Evolutionary conservation across 1,284 basidiomycete species (phyloP), one percentile per base, ranked within the genome.

Genomic region (Pulveroboletus sp.): DNA sequence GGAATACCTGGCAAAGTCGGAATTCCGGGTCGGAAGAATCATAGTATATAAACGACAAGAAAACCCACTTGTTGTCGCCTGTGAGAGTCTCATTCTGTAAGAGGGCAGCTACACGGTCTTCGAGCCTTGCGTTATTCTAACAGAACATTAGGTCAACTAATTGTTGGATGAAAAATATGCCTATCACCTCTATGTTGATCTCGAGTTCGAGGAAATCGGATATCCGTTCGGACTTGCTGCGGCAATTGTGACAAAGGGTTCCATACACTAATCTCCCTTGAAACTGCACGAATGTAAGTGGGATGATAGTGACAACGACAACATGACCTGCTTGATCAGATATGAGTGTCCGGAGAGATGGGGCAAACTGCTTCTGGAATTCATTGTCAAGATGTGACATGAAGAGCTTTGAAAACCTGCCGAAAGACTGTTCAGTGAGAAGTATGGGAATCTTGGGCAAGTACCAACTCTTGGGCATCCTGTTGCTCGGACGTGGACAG

Each of bases 321-420:
- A 42, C 18, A 52, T 15, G 28, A 57, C 65, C 5, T 65, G 87
- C 91, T 75, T 92, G 89, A 63, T 87, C 80, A 9, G 82, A 78
- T 54, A 96, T 75, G 10, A 95, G 78, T 8, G 83, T 83, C 61
- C 79, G 82, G 18, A 94, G 74, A 12, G 75, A 73, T 2, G 84
- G 80, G 51, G 81, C 75, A 3, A 78, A 74, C 67, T 94, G 88
- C 65, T 89, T 91, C 73, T 85, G 82, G 71, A 96, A 96, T 72
- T 96, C 92, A 20, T 78, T 78, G 58, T 91, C 89, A 26, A 97
- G 80, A 66, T 94, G 86, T 6, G 86, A 86, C 83, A 96, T 89
- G 75, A 97, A 96, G 18, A 97, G 80, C 66, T 97, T 96, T 0
- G 92, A 93, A 70, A 97, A 97, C 67, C 94, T 96, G 65, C 15